A percentile compares a stretch with the other conserved stretches of the same genome.
These are phyloP conservation scores for Malus asiatica DNA, from an alignment of 306 rosid genomes.

Conservation along the genomic window DNA sequence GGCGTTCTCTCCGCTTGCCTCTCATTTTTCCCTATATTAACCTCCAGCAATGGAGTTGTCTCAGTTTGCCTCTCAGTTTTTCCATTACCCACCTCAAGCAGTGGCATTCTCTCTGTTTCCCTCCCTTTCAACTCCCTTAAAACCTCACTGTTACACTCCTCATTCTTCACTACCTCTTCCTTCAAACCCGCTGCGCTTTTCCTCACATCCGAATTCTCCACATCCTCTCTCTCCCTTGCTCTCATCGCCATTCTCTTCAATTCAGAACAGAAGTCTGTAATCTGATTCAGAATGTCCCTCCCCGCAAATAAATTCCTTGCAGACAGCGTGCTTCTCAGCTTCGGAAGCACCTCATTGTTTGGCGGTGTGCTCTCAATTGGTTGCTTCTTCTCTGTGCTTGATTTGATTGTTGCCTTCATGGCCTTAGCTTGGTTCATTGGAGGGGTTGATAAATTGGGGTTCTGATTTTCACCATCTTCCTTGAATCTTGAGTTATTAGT, in stretches of 20 bases:
- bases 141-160: constrained; percentile 17
- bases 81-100: constrained; percentile 36
- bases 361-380: constrained; percentile 22
- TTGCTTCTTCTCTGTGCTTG: constrained; percentile 64
- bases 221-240: constrained; percentile 53
- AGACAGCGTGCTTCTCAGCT: constrained; percentile 68
- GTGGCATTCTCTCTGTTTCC: constrained; percentile 55
- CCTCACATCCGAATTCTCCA: constrained; percentile 18
- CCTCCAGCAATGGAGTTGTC: constrained; percentile 53
- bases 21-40: constrained; percentile 21
- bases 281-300: constrained; percentile 74
- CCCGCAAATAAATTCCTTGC: constrained; percentile 66
- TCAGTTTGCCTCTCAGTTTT: constrained; percentile 33
- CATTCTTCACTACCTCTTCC: constrained; percentile 22
- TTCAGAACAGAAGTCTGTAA: constrained; percentile 82
- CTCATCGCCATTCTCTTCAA: constrained; percentile 70
- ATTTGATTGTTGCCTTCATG: constrained; percentile 53
- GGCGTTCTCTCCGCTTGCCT: constrained; percentile 55
- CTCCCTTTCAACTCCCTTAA: constrained; percentile 34
- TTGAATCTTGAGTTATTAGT: constrained; percentile 40
- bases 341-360: constrained; percentile 30
- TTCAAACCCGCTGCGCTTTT: constrained; percentile 26
- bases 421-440: constrained; percentile 32
- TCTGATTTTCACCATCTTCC: constrained; percentile 57
- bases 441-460: constrained; percentile 61